A percentile compares a stretch with the other conserved stretches of the same genome.
These are phyloP conservation scores for Ceratobasidium sp. DNA, from an alignment of 1,284 basidiomycete species.

Conservation along the genomic window DNA sequence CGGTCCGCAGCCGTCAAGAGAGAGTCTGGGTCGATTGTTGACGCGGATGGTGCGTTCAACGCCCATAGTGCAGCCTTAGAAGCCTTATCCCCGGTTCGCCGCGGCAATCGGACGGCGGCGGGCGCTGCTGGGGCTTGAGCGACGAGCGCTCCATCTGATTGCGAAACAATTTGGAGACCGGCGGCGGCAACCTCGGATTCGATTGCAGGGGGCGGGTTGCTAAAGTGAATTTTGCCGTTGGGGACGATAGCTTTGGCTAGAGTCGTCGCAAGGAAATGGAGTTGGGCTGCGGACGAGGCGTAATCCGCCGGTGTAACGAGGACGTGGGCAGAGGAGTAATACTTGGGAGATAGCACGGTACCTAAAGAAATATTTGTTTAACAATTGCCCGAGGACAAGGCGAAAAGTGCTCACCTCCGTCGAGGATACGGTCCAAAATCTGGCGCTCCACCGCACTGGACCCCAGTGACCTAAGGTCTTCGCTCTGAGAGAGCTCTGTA, in stretches of 20 bases:
- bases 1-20: slow-evolving; percentile 65
- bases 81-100: slow-evolving; percentile 66
- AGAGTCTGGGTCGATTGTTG: slow-evolving; percentile 60
- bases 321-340: slow-evolving; percentile 75
- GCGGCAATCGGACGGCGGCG: slow-evolving; percentile 49
- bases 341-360: slow-evolving; percentile 66
- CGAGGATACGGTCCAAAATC: slow-evolving; percentile 80
- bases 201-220: slow-evolving; percentile 57
- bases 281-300: slow-evolving; percentile 64
- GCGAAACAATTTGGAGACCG: slow-evolving; percentile 61
- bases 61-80: slow-evolving; percentile 86
- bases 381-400: slow-evolving; percentile 34
- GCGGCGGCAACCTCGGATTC: slow-evolving; percentile 56
- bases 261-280: slow-evolving; percentile 70
- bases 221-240: slow-evolving; percentile 75
- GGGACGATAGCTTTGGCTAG: slow-evolving; percentile 70
- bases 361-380: slow-evolving; percentile 61
- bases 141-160: slow-evolving; percentile 26
- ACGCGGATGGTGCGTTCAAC: slow-evolving; percentile 60
- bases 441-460: slow-evolving; percentile 73
- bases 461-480: slow-evolving; percentile 56
- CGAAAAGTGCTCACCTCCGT: slow-evolving; percentile 68
- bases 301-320: slow-evolving; percentile 74
- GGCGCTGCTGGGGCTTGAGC: slow-evolving; percentile 56
- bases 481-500: slow-evolving; percentile 60